Base-by-base conservation (phyloP, 192 early-diverging fungal genomes). In the Blastocladiella britannica region DNA sequence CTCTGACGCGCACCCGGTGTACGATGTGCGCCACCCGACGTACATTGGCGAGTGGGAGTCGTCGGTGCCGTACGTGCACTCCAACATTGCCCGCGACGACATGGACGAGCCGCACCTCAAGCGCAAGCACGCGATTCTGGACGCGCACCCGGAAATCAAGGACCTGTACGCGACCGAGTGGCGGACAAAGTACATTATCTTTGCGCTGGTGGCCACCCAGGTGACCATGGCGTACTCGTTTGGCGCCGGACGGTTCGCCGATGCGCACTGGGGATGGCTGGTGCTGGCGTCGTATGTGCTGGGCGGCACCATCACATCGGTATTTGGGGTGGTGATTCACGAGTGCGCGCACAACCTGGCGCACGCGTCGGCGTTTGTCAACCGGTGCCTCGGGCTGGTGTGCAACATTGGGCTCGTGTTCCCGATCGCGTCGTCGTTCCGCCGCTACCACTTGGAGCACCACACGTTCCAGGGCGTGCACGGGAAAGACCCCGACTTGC, bases 401-500 rank as follows among this genome's bases (percentile, higher is more conserved):
- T 87, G 82, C 59, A 97, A 97, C 75, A 75, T 93, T 53, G 79
- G 80, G 58, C 80, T 97, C 59, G 82, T 82, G 1, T 79, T 85
- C 7, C 85, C 85, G 5, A 75, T 87, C 26, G 82, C 83, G 23
- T 75, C 78, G 64, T 87, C 85, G 23, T 87, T 87, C 72, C 82
- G 85, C 54, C 74, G 84, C 4, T 85, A 86, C 63, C 93, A 97
- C 69, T 73, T 94, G 57, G 93, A 93, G 68, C 93, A 97, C 67
- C 93, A 97, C 72, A 85, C 86, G n/a, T 92, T 81, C 71, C 90
- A 93, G 71, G 93, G 93, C 20, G 91, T 94, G 15, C 79, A 82
- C 25, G 91, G 89, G 20, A 79, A 85, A 63, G 93, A 97, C 63
- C 86, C 89, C 53, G 93, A 97, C 65, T 75, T 97, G 25, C 93